phyloP scores from a whole-genome alignment of 1,284 basidiomycete genomes.

The Athelia psychrophila region DNA sequence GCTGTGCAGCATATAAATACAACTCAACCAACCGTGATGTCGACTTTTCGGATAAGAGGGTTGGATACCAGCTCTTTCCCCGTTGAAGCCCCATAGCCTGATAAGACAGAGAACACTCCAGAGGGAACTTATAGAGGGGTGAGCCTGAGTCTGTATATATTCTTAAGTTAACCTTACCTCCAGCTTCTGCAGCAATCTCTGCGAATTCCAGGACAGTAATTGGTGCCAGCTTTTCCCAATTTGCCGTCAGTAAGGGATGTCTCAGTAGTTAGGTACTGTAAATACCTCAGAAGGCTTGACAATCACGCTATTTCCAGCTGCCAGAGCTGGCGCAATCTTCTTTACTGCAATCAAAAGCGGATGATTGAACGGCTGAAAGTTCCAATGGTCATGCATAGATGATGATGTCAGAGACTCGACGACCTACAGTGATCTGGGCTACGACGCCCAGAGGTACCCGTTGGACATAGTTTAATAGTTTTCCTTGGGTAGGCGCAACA shows the following conservation, averaged over 20 bases:
- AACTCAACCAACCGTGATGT: conserved; percentile 61
- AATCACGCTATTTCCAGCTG: conserved; percentile 80
- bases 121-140: conserved; percentile 52
- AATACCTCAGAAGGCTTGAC: conserved; percentile 79
- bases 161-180: conserved; percentile 41
- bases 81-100: conserved; percentile 62
- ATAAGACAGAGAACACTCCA: conserved; percentile 72
- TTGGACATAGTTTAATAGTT: conserved; percentile 73
- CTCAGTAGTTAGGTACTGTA: neutral
- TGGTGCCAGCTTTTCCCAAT: conserved; percentile 58
- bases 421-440: conserved; percentile 72
- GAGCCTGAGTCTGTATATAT: conserved; percentile 3
- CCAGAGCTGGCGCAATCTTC: conserved; percentile 82
- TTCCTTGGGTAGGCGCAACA: conserved; percentile 77
- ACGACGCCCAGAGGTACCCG: conserved; percentile 81
- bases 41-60: conserved; percentile 71
- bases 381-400: conserved; percentile 2
- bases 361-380: conserved; percentile 74
- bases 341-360: conserved; percentile 81
- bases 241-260: neutral
- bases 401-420: neutral
- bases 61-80: conserved; percentile 66
- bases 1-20: conserved; percentile 1
- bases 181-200: conserved; percentile 58
- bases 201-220: conserved; percentile 76